These are phyloP conservation scores for Arctium minus DNA, from an alignment of 129 eudicot genomes.

Conservation along the genomic window DNA sequence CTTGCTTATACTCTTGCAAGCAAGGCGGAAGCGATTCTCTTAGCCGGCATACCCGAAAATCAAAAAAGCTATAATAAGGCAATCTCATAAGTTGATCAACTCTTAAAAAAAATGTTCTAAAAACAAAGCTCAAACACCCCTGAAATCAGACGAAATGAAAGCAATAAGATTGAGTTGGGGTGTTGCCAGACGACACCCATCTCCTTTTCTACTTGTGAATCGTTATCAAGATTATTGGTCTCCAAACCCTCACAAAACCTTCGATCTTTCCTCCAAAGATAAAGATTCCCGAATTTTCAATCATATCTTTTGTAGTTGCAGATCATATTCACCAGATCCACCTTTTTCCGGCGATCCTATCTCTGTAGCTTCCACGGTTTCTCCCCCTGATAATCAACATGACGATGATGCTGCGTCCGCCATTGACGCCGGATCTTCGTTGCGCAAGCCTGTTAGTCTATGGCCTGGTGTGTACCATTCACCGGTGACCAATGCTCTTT, in stretches of 20 bases:
- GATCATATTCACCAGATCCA: slow-evolving; percentile 32
- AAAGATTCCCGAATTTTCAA: too few species aligned
- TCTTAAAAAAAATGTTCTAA: too few species aligned
- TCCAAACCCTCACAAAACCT: neutral
- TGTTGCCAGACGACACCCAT: too few species aligned
- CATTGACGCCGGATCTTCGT: slow-evolving; percentile 76
- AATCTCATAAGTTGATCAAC: too few species aligned
- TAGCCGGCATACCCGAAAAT: too few species aligned
- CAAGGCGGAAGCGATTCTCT: too few species aligned
- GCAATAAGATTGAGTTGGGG: too few species aligned
- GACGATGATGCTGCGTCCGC: slow-evolving; percentile 27
- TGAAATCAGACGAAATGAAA: too few species aligned
- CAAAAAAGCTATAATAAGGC: too few species aligned
- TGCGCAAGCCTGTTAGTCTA: slow-evolving; percentile 72
- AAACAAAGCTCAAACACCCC: too few species aligned
- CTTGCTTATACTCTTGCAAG: too few species aligned
- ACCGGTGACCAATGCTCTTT: slow-evolving; percentile 92
- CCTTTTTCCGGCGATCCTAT: neutral
- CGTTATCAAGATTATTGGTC: neutral
- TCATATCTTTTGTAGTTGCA: neutral
- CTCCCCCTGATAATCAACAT: slow-evolving; percentile 16
- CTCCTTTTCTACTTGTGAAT: too few species aligned
- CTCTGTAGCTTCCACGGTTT: slow-evolving; percentile 27
- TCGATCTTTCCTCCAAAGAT: neutral
- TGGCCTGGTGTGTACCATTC: slow-evolving; percentile 99